Evolutionary conservation across 257 asterid genomes (phyloP).

Genomic region (Orobanche coerulescens): DNA sequence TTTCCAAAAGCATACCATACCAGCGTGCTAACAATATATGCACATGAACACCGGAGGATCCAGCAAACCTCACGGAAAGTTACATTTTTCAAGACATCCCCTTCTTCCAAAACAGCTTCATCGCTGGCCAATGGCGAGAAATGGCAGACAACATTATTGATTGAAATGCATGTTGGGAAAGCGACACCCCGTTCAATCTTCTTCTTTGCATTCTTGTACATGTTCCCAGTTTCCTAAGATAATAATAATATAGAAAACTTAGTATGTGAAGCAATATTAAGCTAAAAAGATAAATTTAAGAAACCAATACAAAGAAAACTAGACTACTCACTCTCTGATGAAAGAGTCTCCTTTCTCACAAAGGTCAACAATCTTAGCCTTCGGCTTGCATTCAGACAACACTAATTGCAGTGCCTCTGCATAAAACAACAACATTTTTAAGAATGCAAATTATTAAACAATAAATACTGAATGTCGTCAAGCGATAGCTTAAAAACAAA

Average conservation of each 20-base stretch:
- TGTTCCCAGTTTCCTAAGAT: constrained; percentile 70
- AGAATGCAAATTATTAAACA: not conserved
- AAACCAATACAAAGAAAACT: too few species aligned
- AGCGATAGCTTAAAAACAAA: too few species aligned
- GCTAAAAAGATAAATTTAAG: too few species aligned
- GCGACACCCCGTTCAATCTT: constrained; percentile 89
- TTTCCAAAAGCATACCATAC: too few species aligned
- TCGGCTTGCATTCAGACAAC: constrained; percentile 59
- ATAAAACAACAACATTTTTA: constrained; percentile 6
- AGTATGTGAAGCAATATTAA: not conserved
- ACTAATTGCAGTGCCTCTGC: constrained; percentile 87
- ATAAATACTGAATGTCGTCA: too few species aligned
- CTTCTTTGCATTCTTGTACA: constrained; percentile 89
- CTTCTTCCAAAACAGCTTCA: constrained; percentile 59
- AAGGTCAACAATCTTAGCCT: constrained; percentile 56
- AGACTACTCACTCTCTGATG: constrained; percentile 54
- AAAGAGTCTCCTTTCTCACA: constrained; percentile 76
- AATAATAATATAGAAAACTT: not conserved
- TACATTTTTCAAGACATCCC: too few species aligned
- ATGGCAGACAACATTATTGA: constrained; percentile 68
- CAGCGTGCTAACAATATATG: not conserved
- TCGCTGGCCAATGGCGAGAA: constrained; percentile 78
- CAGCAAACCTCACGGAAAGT: constrained; percentile 12
- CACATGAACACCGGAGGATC: too few species aligned
- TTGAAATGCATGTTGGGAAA: constrained; percentile 81